Percentiles rank a stretch among this genome's conserved stretches.
Conservation (phyloP, 345 rosid genomes). For the Salix udensis region DNA sequence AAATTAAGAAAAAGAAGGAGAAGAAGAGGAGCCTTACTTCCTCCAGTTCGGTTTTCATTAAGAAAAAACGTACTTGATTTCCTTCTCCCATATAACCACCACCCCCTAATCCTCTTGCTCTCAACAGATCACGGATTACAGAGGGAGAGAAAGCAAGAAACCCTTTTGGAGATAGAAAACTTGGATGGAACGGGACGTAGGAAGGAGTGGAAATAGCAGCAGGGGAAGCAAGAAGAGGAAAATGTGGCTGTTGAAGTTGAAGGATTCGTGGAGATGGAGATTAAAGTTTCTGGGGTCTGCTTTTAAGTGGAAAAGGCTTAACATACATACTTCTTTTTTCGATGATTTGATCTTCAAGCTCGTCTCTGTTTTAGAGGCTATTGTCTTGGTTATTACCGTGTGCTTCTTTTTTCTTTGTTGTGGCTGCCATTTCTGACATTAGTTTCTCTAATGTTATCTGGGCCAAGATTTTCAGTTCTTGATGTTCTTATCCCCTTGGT, state of each 20-base stretch:
- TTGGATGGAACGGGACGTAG: neutral
- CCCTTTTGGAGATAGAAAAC: neutral
- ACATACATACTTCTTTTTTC: slow-evolving; percentile 28
- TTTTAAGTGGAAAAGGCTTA: slow-evolving; percentile 38
- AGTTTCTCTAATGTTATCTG: neutral
- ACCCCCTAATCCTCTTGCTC: neutral
- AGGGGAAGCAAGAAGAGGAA: neutral
- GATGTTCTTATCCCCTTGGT: neutral
- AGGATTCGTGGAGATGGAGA: slow-evolving; percentile 24
- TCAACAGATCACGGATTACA: neutral
- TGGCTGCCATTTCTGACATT: slow-evolving; percentile 38
- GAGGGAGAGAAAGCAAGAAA: neutral
- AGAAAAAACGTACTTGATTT: neutral
- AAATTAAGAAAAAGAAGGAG: too few species aligned
- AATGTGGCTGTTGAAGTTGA: slow-evolving; percentile 15
- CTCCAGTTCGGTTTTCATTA: neutral
- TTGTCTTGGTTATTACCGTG: slow-evolving; percentile 13
- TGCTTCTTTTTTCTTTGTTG: slow-evolving; percentile 28
- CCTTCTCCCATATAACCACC: slow-evolving; percentile 8
- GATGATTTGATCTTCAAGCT: slow-evolving; percentile 20
- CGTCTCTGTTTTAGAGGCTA: slow-evolving; percentile 18
- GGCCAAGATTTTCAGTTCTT: neutral
- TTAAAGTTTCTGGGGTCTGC: slow-evolving; percentile 35
- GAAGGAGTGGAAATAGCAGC: slow-evolving; percentile 1
- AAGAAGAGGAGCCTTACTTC: neutral